Evolutionary conservation across 805 yeast species (phyloP).

Genomic region (Candida verbasci): DNA sequence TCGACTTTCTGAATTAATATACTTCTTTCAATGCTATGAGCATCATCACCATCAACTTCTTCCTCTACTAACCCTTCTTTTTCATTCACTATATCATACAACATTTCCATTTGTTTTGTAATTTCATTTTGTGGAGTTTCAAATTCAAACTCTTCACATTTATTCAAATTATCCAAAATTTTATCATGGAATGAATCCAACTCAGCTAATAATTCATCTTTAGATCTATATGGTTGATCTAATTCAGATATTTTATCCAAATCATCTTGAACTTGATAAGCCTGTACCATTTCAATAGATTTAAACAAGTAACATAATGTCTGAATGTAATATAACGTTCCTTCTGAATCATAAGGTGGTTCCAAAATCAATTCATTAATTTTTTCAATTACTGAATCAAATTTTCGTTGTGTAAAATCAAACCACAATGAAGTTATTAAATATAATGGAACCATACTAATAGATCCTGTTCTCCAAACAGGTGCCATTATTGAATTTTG

Average conservation of each 20-base stretch:
- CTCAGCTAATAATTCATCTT: constrained; percentile 10
- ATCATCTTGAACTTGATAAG: constrained; percentile 7
- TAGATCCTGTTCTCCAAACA: constrained; percentile 37
- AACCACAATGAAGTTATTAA: constrained; percentile 40
- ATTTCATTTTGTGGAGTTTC: constrained; percentile 20
- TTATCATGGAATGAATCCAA: constrained; percentile 7
- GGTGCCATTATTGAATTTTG: constrained; percentile 23
- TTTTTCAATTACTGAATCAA: constrained; percentile 26
- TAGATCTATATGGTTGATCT: constrained; percentile 5
- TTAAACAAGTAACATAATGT: constrained; percentile 26
- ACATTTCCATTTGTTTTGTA: constrained; percentile 8
- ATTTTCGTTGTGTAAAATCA: constrained; percentile 31
- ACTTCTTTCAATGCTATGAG: too few species aligned
- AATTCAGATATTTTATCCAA: not conserved
- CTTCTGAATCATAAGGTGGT: constrained; percentile 42
- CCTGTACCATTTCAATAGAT: constrained; percentile 15
- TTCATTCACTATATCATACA: constrained; percentile 5
- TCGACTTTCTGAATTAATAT: constrained; percentile 3
- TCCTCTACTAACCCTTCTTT: constrained; percentile 2
- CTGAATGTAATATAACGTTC: constrained; percentile 28
- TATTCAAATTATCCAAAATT: constrained; percentile 13
- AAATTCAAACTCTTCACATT: constrained; percentile 22
- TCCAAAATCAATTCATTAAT: constrained; percentile 34
- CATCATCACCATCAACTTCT: constrained; percentile 2
- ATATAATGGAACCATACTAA: constrained; percentile 38